These are phyloP conservation scores for Solanum corneliomulleri DNA, from an alignment of 257 asterid species.

Conservation along the genomic window DNA sequence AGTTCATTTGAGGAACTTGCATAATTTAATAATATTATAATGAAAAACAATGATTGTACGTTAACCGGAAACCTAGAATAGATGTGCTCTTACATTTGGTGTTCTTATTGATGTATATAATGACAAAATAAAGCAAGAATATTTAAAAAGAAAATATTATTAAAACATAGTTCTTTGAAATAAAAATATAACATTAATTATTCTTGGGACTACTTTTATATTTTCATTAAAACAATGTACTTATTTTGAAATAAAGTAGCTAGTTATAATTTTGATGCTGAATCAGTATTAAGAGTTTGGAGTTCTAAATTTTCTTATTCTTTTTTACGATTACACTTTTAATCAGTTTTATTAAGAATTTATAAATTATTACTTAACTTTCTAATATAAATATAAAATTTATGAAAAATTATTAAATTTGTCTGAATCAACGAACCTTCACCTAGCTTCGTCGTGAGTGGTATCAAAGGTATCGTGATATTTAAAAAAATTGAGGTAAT, in stretches of 20 bases:
- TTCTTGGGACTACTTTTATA: background rate
- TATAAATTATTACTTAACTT: too few relatives aligned
- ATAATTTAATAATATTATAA: too few relatives aligned
- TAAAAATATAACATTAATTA: too few relatives aligned
- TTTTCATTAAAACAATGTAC: too few relatives aligned
- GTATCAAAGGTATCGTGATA: too few relatives aligned
- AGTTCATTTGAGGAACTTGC: background rate
- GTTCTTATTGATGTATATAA: too few relatives aligned
- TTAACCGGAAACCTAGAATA: background rate
- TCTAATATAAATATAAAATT: rapidly evolving
- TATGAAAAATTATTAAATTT: rapidly evolving
- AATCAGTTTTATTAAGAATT: too few relatives aligned
- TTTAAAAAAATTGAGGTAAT: too few relatives aligned
- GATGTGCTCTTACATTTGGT: background rate
- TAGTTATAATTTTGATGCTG: rapidly evolving
- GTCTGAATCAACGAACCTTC: rapidly evolving
- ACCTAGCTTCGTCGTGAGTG: too few relatives aligned
- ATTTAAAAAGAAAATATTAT: too few relatives aligned
- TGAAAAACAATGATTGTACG: background rate
- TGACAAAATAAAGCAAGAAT: background rate
- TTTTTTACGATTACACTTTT: rapidly evolving
- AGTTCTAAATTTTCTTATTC: too few relatives aligned
- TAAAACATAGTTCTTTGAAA: background rate
- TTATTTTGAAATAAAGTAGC: background rate
- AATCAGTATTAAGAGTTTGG: too few relatives aligned